Conservation (phyloP, 768 basidiomycete species). For the Zangia roseola region DNA sequence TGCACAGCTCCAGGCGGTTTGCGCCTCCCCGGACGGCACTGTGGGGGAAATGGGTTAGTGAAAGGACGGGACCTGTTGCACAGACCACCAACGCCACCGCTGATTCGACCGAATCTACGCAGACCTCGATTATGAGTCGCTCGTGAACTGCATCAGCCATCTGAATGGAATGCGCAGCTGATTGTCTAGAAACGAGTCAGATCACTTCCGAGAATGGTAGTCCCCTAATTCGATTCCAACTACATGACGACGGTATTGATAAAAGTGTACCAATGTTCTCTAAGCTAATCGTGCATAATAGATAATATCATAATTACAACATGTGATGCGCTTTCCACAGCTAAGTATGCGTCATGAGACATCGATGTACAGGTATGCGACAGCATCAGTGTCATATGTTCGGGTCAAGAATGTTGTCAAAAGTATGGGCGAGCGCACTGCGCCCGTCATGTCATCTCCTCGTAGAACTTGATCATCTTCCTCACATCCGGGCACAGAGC, state of each 20-base stretch:
- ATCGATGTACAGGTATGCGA: neutral
- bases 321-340: neutral
- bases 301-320: neutral
- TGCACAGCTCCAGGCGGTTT: slow-evolving; percentile 75
- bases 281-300: neutral
- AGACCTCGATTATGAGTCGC: slow-evolving; percentile 54
- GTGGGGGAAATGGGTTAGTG: slow-evolving; percentile 6
- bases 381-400: neutral
- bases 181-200: neutral
- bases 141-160: slow-evolving; percentile 5
- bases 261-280: neutral
- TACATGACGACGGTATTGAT: too few relatives aligned
- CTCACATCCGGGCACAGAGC: slow-evolving; percentile 66
- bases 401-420: neutral
- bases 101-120: slow-evolving; percentile 75
- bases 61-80: neutral
- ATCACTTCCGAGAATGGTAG: slow-evolving; percentile 7
- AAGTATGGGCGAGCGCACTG: neutral
- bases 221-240: too few relatives aligned
- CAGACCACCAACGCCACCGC: slow-evolving; percentile 53
- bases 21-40: slow-evolving; percentile 75
- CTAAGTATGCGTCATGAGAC: neutral
- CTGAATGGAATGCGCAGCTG: neutral
- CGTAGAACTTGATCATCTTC: slow-evolving; percentile 60
- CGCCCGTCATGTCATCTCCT: slow-evolving; percentile 34